Evolutionary conservation across 306 rosid genomes (phyloP).

Genomic region (Vigna trinervia): DNA sequence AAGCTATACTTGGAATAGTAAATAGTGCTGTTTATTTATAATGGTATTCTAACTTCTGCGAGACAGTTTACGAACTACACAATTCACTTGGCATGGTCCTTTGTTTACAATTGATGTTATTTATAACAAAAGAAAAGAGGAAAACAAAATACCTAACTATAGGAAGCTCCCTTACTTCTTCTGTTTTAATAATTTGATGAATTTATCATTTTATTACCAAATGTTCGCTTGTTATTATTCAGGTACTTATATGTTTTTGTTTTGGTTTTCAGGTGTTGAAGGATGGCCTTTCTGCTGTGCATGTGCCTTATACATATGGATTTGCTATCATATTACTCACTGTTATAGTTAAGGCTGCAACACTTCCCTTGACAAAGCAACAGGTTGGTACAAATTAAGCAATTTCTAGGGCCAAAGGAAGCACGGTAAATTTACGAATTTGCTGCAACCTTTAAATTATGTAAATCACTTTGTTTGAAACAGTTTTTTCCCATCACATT

Average conservation of each 20-base stretch:
- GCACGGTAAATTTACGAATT: slow-evolving; percentile 29
- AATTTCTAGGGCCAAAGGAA: slow-evolving; percentile 16
- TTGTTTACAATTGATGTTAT: slow-evolving; percentile 3
- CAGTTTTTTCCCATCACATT: neutral
- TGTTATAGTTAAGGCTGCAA: slow-evolving; percentile 74
- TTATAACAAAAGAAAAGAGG: neutral
- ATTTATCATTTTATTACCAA: slow-evolving; percentile 9
- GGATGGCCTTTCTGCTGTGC: slow-evolving; percentile 80
- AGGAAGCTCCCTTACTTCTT: neutral
- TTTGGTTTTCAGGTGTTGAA: slow-evolving; percentile 68
- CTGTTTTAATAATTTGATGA: neutral
- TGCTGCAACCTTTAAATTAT: slow-evolving; percentile 15
- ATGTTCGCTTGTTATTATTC: slow-evolving; percentile 11
- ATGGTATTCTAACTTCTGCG: neutral
- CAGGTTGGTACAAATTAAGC: slow-evolving; percentile 63
- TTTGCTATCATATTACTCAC: slow-evolving; percentile 97
- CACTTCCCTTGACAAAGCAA: slow-evolving; percentile 92
- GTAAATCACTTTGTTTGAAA: neutral
- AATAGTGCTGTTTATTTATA: slow-evolving; percentile 2
- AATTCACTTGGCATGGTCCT: neutral
- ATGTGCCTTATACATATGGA: slow-evolving; percentile 91
- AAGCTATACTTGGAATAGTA: slow-evolving; percentile 17
- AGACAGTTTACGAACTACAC: neutral
- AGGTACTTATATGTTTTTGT: slow-evolving; percentile 22
- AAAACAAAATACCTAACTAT: neutral